phyloP scores from a whole-genome alignment of 2,329 filamentous ascomycete genomes.

The Neonectria coccinea region DNA sequence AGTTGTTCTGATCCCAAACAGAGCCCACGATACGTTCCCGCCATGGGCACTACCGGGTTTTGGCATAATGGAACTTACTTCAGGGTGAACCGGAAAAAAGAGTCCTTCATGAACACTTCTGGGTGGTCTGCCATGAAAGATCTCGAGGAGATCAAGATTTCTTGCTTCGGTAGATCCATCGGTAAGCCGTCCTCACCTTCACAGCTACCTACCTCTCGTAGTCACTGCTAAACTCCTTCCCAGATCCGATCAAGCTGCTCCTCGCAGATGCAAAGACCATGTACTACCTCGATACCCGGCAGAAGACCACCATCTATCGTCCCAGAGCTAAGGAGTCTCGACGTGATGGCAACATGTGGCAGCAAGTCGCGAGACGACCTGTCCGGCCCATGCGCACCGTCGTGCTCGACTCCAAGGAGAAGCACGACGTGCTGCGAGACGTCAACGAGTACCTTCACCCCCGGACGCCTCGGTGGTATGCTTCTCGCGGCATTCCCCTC shows the following conservation, averaged over 20 bases:
- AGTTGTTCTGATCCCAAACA: constrained; percentile 34
- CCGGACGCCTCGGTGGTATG: constrained; percentile 77
- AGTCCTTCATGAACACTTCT: constrained; percentile 52
- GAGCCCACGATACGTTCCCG: constrained; percentile 65
- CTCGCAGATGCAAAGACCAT: constrained; percentile 64
- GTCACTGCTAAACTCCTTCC: neutral
- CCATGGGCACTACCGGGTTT: constrained; percentile 64
- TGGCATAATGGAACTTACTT: constrained; percentile 67
- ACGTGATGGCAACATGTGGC: constrained; percentile 63
- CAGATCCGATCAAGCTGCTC: constrained; percentile 66
- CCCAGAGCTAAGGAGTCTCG: constrained; percentile 61
- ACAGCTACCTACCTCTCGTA: neutral
- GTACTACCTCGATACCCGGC: constrained; percentile 64
- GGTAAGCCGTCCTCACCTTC: constrained; percentile 35
- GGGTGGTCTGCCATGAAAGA: constrained; percentile 59
- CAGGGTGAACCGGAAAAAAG: constrained; percentile 58
- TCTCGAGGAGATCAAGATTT: constrained; percentile 64
- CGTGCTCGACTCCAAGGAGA: constrained; percentile 75
- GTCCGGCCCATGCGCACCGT: constrained; percentile 80
- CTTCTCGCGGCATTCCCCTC: constrained; percentile 79
- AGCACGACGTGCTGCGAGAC: constrained; percentile 74
- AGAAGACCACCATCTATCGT: constrained; percentile 69
- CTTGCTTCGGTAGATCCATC: constrained; percentile 64
- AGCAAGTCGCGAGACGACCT: constrained; percentile 70
- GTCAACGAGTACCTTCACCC: constrained; percentile 84